Percentiles rank a stretch among this genome's conserved stretches.
Conservation (phyloP, 352 stramenopile genomes). For the Phytophthora fragariaefolia region DNA sequence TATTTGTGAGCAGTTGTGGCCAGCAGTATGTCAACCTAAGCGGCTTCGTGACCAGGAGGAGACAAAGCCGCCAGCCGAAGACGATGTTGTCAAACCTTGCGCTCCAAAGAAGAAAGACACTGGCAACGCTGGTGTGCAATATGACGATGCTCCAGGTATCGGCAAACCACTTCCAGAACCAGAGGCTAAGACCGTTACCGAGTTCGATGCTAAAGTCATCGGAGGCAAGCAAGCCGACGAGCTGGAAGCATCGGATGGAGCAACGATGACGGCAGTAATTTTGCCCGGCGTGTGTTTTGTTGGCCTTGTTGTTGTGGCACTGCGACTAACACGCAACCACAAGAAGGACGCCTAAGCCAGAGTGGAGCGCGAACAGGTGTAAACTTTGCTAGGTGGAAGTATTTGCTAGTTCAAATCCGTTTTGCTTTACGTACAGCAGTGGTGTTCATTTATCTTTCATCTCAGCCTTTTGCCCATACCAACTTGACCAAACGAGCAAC, state of each 20-base stretch:
- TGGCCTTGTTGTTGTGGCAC: constrained; percentile 53
- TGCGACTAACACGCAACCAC: constrained; percentile 69
- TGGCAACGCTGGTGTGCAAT: constrained; percentile 31
- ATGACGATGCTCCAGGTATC: constrained; percentile 72
- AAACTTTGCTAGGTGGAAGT: constrained; percentile 12
- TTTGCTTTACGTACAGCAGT: constrained; percentile 22
- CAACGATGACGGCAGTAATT: constrained; percentile 44
- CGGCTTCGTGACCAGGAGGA: constrained; percentile 59
- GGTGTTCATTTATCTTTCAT: constrained; percentile 15
- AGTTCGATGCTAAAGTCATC: constrained; percentile 49
- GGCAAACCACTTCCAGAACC: constrained; percentile 49
- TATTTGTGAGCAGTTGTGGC: constrained; percentile 39
- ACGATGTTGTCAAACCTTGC: constrained; percentile 68
- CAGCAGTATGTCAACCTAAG: constrained; percentile 65
- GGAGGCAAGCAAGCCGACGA: constrained; percentile 40
- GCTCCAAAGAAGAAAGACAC: constrained; percentile 66
- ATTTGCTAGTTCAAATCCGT: neutral
- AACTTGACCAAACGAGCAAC: constrained; percentile 29
- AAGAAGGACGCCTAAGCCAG: constrained; percentile 71
- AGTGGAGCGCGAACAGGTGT: constrained; percentile 11
- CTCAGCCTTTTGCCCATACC: constrained; percentile 6
- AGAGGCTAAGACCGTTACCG: constrained; percentile 42
- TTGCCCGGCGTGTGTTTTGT: constrained; percentile 63
- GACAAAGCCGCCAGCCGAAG: constrained; percentile 40
- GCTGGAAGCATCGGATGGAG: constrained; percentile 12